These are phyloP conservation scores for Rugonectria rugulosa DNA, from an alignment of 2,329 filamentous ascomycete genomes.

Conservation along the genomic window DNA sequence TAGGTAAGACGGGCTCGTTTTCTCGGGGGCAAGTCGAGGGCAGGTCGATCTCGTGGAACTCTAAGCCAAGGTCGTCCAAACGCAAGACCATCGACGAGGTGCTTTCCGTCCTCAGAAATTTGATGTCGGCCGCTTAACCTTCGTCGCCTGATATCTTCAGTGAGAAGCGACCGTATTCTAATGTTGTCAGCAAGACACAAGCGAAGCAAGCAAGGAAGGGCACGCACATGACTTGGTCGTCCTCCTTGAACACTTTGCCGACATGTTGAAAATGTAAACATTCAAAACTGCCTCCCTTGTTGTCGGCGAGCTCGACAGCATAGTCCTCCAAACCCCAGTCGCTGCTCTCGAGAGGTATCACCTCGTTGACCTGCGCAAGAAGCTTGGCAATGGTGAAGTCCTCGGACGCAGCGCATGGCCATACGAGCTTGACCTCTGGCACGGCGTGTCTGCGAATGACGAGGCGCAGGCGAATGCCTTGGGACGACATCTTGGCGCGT, in stretches of 20 bases:
- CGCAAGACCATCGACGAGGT: slow-evolving; percentile 84
- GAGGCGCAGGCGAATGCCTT: slow-evolving; percentile 73
- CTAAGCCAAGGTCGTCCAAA: slow-evolving; percentile 79
- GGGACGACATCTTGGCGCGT: slow-evolving; percentile 38
- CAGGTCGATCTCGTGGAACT: slow-evolving; percentile 66
- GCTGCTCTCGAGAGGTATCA: slow-evolving; percentile 80
- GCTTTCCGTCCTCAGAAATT: slow-evolving; percentile 79
- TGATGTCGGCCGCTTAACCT: slow-evolving; percentile 80
- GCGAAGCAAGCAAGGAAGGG: neutral
- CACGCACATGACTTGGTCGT: slow-evolving; percentile 81
- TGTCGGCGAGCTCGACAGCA: slow-evolving; percentile 73
- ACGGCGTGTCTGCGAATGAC: slow-evolving; percentile 76
- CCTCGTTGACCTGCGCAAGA: slow-evolving; percentile 78
- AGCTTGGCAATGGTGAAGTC: slow-evolving; percentile 78
- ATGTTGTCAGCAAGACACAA: slow-evolving; percentile 15
- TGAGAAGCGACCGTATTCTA: slow-evolving; percentile 81
- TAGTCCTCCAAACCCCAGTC: slow-evolving; percentile 94
- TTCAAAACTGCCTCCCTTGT: slow-evolving; percentile 73
- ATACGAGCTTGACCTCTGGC: slow-evolving; percentile 75
- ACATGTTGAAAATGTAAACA: slow-evolving; percentile 86
- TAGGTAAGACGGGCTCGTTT: slow-evolving; percentile 68
- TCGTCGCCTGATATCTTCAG: slow-evolving; percentile 76
- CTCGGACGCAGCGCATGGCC: slow-evolving; percentile 65
- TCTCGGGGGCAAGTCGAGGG: slow-evolving; percentile 74
- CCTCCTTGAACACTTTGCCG: slow-evolving; percentile 74